Percentiles rank a stretch among this genome's conserved stretches.
Conservation (phyloP, 345 rosid species). For the Gossypium mustelinum region DNA sequence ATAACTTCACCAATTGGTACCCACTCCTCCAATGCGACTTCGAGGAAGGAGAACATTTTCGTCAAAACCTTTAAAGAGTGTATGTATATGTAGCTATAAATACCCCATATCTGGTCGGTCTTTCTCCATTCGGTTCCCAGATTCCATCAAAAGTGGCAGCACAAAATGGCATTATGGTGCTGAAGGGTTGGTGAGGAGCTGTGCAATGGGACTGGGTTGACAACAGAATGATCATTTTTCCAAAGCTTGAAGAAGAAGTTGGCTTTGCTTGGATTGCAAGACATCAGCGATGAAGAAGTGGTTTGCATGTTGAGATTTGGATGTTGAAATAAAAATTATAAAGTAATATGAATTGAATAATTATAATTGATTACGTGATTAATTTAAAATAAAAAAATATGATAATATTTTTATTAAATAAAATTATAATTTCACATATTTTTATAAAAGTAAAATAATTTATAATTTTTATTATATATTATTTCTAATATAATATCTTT, state of each 20-base stretch:
- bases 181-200: slow-evolving; percentile 59
- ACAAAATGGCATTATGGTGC: slow-evolving; percentile 30
- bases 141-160: background rate
- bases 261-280: slow-evolving; percentile 35
- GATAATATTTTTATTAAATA: too few relatives aligned
- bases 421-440: too few relatives aligned
- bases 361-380: too few relatives aligned
- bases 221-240: slow-evolving; percentile 40
- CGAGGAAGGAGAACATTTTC: slow-evolving; percentile 10
- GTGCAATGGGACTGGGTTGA: slow-evolving; percentile 43
- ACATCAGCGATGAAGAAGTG: slow-evolving; percentile 44
- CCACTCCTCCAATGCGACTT: background rate
- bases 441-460: too few relatives aligned
- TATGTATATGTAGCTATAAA: background rate
- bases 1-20: too few relatives aligned
- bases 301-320: slow-evolving; percentile 44
- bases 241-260: slow-evolving; percentile 54
- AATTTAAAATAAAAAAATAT: too few relatives aligned
- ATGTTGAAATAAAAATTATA: slow-evolving; percentile 32
- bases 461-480: too few relatives aligned
- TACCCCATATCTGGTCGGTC: background rate
- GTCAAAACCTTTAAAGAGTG: too few relatives aligned
- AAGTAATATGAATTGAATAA: too few relatives aligned
- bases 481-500: too few relatives aligned
- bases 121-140: background rate